Evolutionary conservation across 768 basidiomycete species (phyloP).

Genomic region (Termitomyces bulborhizus): DNA sequence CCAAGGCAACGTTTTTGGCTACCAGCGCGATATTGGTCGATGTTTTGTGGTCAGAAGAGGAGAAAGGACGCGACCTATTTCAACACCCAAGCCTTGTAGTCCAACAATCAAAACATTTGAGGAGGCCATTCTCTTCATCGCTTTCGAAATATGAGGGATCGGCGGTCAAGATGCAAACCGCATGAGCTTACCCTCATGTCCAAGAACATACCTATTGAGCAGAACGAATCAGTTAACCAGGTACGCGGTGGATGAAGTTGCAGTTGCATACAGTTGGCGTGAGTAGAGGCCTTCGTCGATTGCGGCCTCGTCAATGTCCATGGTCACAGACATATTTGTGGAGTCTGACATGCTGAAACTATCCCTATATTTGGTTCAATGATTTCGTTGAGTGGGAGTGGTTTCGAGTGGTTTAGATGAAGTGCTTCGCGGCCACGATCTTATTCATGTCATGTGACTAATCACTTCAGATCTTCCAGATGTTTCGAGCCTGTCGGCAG

Average conservation of each 20-base stretch:
- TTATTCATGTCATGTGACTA: conserved; percentile 5
- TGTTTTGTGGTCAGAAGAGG: not conserved
- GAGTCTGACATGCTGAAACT: conserved; percentile 29
- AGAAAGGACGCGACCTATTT: conserved; percentile 58
- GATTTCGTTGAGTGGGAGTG: conserved; percentile 11
- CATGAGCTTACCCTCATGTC: conserved; percentile 74
- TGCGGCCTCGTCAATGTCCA: conserved; percentile 83
- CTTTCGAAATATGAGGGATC: conserved; percentile 33
- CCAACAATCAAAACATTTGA: conserved; percentile 95
- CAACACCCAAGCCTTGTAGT: conserved; percentile 86
- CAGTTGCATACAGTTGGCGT: conserved; percentile 71
- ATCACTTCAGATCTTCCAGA: not conserved
- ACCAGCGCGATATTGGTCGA: conserved; percentile 4
- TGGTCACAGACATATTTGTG: conserved; percentile 39
- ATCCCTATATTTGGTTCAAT: conserved; percentile 8
- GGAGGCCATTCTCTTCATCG: conserved; percentile 98
- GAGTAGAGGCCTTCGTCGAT: conserved; percentile 95
- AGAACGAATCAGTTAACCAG: conserved; percentile 13
- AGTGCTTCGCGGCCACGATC: not conserved
- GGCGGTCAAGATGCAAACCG: not conserved
- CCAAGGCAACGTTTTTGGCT: conserved; percentile 95
- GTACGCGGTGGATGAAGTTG: conserved; percentile 4
- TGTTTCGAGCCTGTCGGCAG: not conserved
- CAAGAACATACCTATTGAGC: conserved; percentile 76
- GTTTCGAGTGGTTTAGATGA: not conserved